These are phyloP conservation scores for Arabis hirsuta DNA, from an alignment of 345 rosid species.

Conservation along the genomic window DNA sequence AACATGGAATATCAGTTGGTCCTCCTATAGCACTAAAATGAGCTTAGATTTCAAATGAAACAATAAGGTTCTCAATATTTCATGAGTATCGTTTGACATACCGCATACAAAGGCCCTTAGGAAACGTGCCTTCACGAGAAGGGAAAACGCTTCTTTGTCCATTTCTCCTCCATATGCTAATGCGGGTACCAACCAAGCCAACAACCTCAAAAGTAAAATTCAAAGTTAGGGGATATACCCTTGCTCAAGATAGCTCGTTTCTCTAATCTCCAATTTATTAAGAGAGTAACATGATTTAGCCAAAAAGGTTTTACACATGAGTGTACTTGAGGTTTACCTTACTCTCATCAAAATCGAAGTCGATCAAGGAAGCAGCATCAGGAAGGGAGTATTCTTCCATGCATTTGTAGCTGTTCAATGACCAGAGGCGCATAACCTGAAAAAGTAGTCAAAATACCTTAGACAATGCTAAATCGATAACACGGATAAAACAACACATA, in stretches of 20 bases:
- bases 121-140: slow-evolving; percentile 65
- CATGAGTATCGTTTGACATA: slow-evolving; percentile 39
- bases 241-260: neutral
- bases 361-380: slow-evolving; percentile 58
- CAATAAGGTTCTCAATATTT: neutral
- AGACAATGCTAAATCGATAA: neutral
- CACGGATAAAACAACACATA: neutral
- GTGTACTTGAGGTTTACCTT: slow-evolving; percentile 58
- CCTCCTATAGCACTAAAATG: neutral
- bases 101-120: slow-evolving; percentile 90
- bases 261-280: too few relatives aligned
- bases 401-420: slow-evolving; percentile 65
- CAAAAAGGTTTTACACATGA: neutral
- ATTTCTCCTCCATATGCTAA: slow-evolving; percentile 87
- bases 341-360: slow-evolving; percentile 95
- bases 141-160: slow-evolving; percentile 81
- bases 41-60: slow-evolving; percentile 5
- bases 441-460: slow-evolving; percentile 28
- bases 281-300: neutral
- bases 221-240: slow-evolving; percentile 3
- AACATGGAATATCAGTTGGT: slow-evolving; percentile 14
- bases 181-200: slow-evolving; percentile 78
- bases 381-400: slow-evolving; percentile 74
- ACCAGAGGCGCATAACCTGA: slow-evolving; percentile 96
- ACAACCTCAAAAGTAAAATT: slow-evolving; percentile 55